These are phyloP conservation scores for Ceratobasidium sp. DNA, from an alignment of 1,284 basidiomycete genomes.

Conservation along the genomic window DNA sequence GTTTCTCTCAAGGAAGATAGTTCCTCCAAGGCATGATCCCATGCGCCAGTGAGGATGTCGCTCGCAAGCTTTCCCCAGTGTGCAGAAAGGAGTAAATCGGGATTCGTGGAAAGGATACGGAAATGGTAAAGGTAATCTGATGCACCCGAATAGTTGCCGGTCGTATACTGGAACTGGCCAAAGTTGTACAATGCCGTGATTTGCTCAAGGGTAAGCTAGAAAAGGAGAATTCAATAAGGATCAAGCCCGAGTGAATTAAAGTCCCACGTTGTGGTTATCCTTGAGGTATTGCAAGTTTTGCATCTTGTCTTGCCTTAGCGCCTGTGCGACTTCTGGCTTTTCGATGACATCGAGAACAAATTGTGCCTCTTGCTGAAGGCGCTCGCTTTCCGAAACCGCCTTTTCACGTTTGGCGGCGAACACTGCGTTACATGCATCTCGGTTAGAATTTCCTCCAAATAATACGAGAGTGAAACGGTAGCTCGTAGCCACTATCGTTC, in stretches of 20 bases:
- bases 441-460: neutral
- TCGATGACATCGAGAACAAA: slow-evolving; percentile 95
- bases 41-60: slow-evolving; percentile 93
- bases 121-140: slow-evolving; percentile 99
- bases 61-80: slow-evolving; percentile 99
- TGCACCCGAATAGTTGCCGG: slow-evolving; percentile 94
- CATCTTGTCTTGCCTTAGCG: slow-evolving; percentile 91
- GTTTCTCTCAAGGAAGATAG: slow-evolving; percentile 91
- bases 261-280: slow-evolving; percentile 86
- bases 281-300: slow-evolving; percentile 95
- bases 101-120: slow-evolving; percentile 93
- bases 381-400: slow-evolving; percentile 83
- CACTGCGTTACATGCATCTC: slow-evolving; percentile 56
- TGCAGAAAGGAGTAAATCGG: slow-evolving; percentile 89
- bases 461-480: neutral
- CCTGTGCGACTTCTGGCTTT: slow-evolving; percentile 92
- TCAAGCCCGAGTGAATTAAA: slow-evolving; percentile 37
- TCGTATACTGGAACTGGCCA: slow-evolving; percentile 97
- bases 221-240: slow-evolving; percentile 33
- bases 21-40: slow-evolving; percentile 93
- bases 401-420: slow-evolving; percentile 81
- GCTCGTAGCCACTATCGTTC: no score
- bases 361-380: slow-evolving; percentile 86
- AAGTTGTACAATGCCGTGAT: slow-evolving; percentile 97
- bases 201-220: slow-evolving; percentile 88